A percentile compares a stretch with the other conserved stretches of the same genome.
phyloP scores from a whole-genome alignment of 768 basidiomycete genomes.

The Termitomyces eurrhizus region DNA sequence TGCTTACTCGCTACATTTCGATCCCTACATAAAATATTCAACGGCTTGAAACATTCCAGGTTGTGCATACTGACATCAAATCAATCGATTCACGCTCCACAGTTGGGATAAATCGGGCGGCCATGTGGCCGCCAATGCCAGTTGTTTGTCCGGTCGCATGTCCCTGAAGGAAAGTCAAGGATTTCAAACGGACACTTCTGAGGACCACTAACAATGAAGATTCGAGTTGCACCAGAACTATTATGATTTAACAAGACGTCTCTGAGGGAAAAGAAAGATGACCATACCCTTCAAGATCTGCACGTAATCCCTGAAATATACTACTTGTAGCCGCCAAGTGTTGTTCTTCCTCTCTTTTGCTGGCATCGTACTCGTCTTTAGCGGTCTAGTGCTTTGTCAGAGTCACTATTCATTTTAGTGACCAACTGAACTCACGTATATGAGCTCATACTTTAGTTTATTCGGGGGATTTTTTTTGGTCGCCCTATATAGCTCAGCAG shows the following conservation, averaged over 20 bases:
- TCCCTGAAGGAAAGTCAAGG: constrained; percentile 48
- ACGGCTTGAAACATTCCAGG: background rate
- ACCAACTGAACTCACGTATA: constrained; percentile 56
- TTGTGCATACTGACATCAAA: constrained; percentile 55
- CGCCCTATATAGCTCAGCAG: constrained; percentile 75
- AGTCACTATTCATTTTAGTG: background rate
- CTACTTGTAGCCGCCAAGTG: constrained; percentile 64
- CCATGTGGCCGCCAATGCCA: constrained; percentile 61
- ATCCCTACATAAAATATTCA: constrained; percentile 45
- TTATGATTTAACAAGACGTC: constrained; percentile 2
- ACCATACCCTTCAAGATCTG: constrained; percentile 76
- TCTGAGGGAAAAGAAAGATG: background rate
- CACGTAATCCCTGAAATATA: constrained; percentile 82
- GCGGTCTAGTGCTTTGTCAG: constrained; percentile 52
- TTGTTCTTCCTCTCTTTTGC: constrained; percentile 60
- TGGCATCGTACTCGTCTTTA: constrained; percentile 76
- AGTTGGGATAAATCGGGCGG: constrained; percentile 90
- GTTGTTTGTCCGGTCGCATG: constrained; percentile 93
- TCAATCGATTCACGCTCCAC: constrained; percentile 95
- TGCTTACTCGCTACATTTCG: constrained; percentile 70
- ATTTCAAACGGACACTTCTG: background rate
- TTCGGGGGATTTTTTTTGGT: constrained; percentile 93
- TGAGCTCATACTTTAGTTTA: constrained; percentile 72
- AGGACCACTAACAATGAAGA: constrained; percentile 70
- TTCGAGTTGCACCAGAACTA: constrained; percentile 63